phyloP scores from a whole-genome alignment of 1,284 basidiomycete genomes.

The Cystobasidium sp. region DNA sequence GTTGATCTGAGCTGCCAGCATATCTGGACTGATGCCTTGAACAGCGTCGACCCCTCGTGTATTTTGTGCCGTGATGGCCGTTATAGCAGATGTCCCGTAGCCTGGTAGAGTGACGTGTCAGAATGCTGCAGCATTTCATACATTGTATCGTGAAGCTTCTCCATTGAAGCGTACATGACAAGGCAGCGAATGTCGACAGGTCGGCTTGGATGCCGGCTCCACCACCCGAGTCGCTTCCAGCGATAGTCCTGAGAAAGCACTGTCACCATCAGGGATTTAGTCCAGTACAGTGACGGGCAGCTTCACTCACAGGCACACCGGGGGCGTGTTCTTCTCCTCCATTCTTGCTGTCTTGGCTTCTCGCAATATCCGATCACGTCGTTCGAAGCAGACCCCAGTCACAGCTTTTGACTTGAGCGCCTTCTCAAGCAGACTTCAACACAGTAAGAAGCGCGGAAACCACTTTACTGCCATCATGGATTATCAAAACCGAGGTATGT shows the following conservation, averaged over 20 bases:
- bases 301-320: constrained; percentile 21
- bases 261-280: not conserved
- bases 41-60: constrained; percentile 79
- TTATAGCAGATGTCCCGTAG: constrained; percentile 85
- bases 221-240: constrained; percentile 83
- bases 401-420: not conserved
- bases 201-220: constrained; percentile 68
- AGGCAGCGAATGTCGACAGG: constrained; percentile 66
- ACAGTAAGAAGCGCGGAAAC: not conserved
- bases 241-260: constrained; percentile 65
- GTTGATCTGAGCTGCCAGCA: constrained; percentile 64
- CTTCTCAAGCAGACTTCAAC: not conserved
- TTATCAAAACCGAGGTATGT: constrained; percentile 37
- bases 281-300: not conserved
- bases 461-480: constrained; percentile 8
- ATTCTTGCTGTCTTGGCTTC: not conserved
- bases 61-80: constrained; percentile 90
- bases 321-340: not conserved
- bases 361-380: constrained; percentile 1
- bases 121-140: not conserved
- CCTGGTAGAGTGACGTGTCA: not conserved
- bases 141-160: constrained; percentile 10
- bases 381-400: not conserved
- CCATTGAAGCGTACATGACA: constrained; percentile 15
- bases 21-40: constrained; percentile 54